Base-by-base conservation (phyloP, 148 eudicot genomes). In the Vaccinium macrocarpon region DNA sequence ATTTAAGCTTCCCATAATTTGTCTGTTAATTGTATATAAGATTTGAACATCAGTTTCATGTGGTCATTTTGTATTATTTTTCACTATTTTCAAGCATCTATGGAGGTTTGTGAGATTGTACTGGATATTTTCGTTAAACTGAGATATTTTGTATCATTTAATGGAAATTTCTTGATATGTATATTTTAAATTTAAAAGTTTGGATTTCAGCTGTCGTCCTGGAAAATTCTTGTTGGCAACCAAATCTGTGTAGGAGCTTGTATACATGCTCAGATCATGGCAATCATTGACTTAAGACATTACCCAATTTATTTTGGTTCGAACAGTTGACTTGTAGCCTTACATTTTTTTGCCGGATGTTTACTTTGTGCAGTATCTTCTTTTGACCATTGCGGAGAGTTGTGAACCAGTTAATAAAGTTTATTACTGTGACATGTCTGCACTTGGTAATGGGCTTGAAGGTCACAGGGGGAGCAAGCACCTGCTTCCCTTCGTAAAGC, bases 401-500 rank as follows among this genome's bases (percentile, higher is more conserved):
- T 94, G 97, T 82, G 97, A 93, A 61, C 96, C 91, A 16, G 94
- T 88, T 85, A 97, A 95, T 88, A 95, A 95, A 88, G 80, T 95
- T 23, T 93, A 93, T 89, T 93, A 93, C 88, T 90, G 92, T 87
- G 98, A 93, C 87, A 42, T 97, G 84, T 89, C 94, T 50, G 76
- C 87, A 18, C 90, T 93, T 8, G 79, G 92, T 35, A 87, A 86
- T 85, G 97, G 99, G 70, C 93, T 97, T 83, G 94, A 91, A 87
- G 92, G 92, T 84, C 89, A 85, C 75, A 90, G 89, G 59, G 94
- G 90, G 73, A 89, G 84, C 62, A 87, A 88, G 73, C 91, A 87
- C 18, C 55, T 92, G 86, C 96, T 97, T 88, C 99, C 99, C 80
- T 93, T 95, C 81, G 85, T 89, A 53, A 97, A 93, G 92, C 94